Base-by-base conservation (phyloP, 2,329 filamentous ascomycete species). In the Botryotinia globosa region DNA sequence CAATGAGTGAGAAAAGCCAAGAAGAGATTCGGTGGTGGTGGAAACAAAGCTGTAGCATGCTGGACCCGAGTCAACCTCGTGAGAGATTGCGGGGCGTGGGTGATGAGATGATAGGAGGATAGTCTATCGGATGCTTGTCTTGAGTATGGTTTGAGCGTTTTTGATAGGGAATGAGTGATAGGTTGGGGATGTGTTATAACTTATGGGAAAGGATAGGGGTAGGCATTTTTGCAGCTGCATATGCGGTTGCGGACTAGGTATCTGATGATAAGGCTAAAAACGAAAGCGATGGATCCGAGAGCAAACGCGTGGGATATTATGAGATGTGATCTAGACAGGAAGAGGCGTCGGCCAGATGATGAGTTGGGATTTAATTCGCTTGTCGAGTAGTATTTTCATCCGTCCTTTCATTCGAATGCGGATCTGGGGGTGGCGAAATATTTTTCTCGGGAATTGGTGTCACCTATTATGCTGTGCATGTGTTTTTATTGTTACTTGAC, bases 41-140 rank as follows among this genome's bases (percentile, higher is more conserved):
- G 37, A 16, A 44, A 63, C 18, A 32, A 58, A 32, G 51, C 51
- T 56, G 51, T n/a, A 56, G 29, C 34, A 63, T 63, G 61, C 25
- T n/a, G 61, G 61, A 64, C 61, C 61, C 61, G 61, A 64, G 61
- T 64, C 22, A 32, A 45, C 25, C 61, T 64, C 61, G 61, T 32
- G 39, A 45, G 62, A 34, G 9, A 32, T 16, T 22, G 29, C 20
- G 62, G 29, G 42, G 42, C n/a, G 32, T 29, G 7, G 25, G 37
- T 44, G 1, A 44, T 7, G 25, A 44, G 25, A 42, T 16, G 37
- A n/a, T 18, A 63, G 22, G n/a, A 42, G 14, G 59, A n/a, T 9
- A 44, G 39, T 42, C 8, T 29, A 29, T 29, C 25, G 59, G 59
- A 42, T 44, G 25, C 59, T 44, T 44, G 37, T 8, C 10, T 42